These are phyloP conservation scores for Ilex aquifolium DNA, from an alignment of 257 asterid genomes.

Conservation along the genomic window DNA sequence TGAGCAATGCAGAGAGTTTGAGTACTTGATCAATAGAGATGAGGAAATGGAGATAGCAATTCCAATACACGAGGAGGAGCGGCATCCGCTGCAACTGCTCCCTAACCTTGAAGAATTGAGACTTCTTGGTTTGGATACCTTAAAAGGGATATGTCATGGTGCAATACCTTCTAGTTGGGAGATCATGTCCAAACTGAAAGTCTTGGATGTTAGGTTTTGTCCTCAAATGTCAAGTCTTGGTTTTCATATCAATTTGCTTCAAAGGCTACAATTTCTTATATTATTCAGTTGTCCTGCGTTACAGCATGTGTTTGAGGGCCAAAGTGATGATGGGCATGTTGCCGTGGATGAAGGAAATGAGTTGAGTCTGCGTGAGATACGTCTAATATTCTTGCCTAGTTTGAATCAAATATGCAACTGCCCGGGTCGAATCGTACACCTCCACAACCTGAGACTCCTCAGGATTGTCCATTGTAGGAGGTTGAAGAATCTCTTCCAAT, in stretches of 20 bases:
- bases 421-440: neutral
- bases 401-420: neutral
- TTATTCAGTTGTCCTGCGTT: neutral
- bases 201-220: neutral
- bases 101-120: too few species aligned
- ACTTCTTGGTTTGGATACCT: neutral
- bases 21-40: neutral
- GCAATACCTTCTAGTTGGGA: neutral
- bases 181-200: neutral
- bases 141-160: neutral
- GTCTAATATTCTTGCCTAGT: too few species aligned
- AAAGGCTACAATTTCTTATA: neutral
- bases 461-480: neutral
- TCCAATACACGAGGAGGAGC: too few species aligned
- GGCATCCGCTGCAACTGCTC: too few species aligned
- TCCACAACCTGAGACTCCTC: neutral
- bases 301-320: neutral
- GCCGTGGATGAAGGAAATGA: too few species aligned
- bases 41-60: neutral
- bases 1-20: neutral
- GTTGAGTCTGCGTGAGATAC: too few species aligned
- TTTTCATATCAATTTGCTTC: neutral
- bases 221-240: neutral
- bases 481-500: neutral
- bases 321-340: too few species aligned